These are phyloP conservation scores for Myxozyma sirexii DNA, from an alignment of 805 yeast genomes.

Conservation along the genomic window DNA sequence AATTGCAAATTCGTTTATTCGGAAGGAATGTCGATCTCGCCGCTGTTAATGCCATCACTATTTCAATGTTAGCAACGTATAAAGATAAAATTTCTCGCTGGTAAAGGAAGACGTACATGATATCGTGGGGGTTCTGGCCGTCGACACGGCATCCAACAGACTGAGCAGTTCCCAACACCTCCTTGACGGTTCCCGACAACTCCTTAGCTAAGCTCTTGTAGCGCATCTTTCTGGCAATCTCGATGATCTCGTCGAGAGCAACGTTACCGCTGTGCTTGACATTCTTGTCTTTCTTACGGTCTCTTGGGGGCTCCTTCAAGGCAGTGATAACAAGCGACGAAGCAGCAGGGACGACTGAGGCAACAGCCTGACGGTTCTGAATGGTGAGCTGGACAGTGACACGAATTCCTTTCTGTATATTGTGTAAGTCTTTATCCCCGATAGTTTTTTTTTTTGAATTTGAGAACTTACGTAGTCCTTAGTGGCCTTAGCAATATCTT, in stretches of 20 bases:
- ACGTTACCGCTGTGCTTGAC: slow-evolving; percentile 99
- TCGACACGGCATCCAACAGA: slow-evolving; percentile 99
- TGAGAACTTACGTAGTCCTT: slow-evolving; percentile 63
- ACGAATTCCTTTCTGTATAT: slow-evolving; percentile 80
- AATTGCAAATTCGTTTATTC: slow-evolving; percentile 23
- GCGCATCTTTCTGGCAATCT: slow-evolving; percentile 96
- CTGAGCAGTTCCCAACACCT: slow-evolving; percentile 99
- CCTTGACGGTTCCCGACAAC: slow-evolving; percentile 96
- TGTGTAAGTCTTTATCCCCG: not conserved
- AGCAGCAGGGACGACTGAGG: slow-evolving; percentile 99
- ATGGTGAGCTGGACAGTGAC: slow-evolving; percentile 98
- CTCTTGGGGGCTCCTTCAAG: slow-evolving; percentile 99
- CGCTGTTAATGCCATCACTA: slow-evolving; percentile 91
- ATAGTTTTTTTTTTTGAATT: not conserved
- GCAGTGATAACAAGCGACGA: slow-evolving; percentile 98
- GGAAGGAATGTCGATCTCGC: slow-evolving; percentile 75
- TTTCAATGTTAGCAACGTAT: no score
- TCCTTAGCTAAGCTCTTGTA: slow-evolving; percentile 97
- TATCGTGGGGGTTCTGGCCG: slow-evolving; percentile 98
- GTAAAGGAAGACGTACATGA: slow-evolving; percentile 51
- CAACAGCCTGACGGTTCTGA: slow-evolving; percentile 99
- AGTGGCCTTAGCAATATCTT: slow-evolving; percentile 99
- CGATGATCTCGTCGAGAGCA: slow-evolving; percentile 93
- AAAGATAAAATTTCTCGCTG: not conserved
- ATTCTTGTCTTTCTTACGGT: slow-evolving; percentile 99